phyloP scores from a whole-genome alignment of 192 early-diverging fungal genomes.

The Podila epicladia region DNA sequence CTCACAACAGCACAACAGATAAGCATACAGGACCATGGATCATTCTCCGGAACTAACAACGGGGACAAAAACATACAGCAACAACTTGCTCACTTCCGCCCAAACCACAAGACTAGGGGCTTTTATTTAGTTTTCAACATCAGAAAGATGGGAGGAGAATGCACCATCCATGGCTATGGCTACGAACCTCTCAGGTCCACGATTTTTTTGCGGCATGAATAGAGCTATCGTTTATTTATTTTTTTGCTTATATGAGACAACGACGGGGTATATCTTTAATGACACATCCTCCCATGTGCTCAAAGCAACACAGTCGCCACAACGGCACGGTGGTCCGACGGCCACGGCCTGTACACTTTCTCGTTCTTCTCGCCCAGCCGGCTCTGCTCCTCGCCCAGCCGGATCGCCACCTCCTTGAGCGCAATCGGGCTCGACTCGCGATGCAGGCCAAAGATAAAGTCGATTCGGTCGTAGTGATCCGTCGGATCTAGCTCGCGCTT shows the following conservation, averaged over 20 bases:
- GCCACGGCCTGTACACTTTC: constrained; percentile 33
- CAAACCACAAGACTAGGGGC: too few species aligned
- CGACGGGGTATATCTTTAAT: too few species aligned
- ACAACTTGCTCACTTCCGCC: too few species aligned
- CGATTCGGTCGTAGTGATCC: constrained; percentile 47
- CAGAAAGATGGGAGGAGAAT: too few species aligned
- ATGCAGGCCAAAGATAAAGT: constrained; percentile 39
- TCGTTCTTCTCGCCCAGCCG: constrained; percentile 43
- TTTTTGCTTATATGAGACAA: too few species aligned
- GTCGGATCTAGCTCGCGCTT: constrained; percentile 11
- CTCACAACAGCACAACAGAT: background rate
- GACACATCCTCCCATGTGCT: background rate
- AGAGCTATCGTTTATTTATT: too few species aligned
- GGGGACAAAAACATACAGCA: too few species aligned
- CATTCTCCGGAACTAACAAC: too few species aligned
- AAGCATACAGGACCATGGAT: background rate
- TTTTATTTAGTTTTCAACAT: too few species aligned
- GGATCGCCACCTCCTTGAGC: constrained; percentile 34
- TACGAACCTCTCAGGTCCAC: too few species aligned
- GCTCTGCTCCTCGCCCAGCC: constrained; percentile 33
- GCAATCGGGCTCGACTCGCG: constrained; percentile 49
- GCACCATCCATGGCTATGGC: too few species aligned
- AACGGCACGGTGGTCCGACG: constrained; percentile 46
- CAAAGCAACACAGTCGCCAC: constrained; percentile 39
- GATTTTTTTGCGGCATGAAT: too few species aligned